Base-by-base conservation (phyloP, 305 asterid genomes). In the Ilex paraguariensis region DNA sequence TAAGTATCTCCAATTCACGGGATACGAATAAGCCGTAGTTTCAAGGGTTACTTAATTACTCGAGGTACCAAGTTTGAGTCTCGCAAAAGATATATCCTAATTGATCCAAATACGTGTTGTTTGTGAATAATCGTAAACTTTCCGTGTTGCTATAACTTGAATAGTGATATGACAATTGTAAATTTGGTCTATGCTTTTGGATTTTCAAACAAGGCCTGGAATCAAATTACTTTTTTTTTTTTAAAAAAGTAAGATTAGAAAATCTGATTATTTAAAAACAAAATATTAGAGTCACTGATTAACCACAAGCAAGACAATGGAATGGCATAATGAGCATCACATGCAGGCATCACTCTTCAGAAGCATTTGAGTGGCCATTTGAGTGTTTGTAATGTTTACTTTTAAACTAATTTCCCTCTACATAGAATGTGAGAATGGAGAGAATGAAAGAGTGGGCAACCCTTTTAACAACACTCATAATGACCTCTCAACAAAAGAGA, bases 231-330 rank as follows among this genome's bases (percentile, higher is more conserved):
- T 70, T 70, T 56, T 40, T 32, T 21, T 21, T 21, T 21, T 21
- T 21, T 21, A n/a, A n/a, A n/a, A 1, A 61, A 72, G 33, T 42
- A 62, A 60, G 59, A 49, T 8, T 70, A 58, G 30, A 53, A 42
- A 12, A 17, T 44, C 56, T 52, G 11, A 52, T 16, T n/a, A 52
- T 52, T 52, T n/a, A 6, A 1, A 52, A n/a, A 14, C 7, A 52
- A 14, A 5, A 7, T 3, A 16, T 1, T 1, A 66, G 31, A 67
- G 68, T 49, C 58, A 72, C 70, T 66, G 68, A 69, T 73, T 73
- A 62, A 79, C 80, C 75, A 81, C 87, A 79, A 75, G 84, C 93
- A 83, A 85, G 94, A 88, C 89, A 88, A 88, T 66, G 77, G 67
- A 78, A 72, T 66, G 72, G 40, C 82, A 88, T 83, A 62, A 81